A percentile compares a stretch with the other conserved stretches of the same genome.
Conservation (phyloP, 495 filamentous ascomycete species). For the Umbilicaria muhlenbergii region DNA sequence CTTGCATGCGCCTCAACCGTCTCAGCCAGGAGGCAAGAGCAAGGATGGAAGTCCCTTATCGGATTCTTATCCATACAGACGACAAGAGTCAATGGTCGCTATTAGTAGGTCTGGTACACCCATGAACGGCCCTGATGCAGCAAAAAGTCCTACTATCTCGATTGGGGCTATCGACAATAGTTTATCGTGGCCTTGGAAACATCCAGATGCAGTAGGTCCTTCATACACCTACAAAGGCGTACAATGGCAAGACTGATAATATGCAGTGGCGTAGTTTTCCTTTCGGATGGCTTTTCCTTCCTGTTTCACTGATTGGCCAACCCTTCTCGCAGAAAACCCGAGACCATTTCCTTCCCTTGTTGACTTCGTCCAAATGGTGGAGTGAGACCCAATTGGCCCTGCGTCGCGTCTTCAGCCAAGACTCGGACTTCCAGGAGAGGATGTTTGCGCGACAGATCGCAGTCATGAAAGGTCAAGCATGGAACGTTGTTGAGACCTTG, state of each 20-base stretch:
- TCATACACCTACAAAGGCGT: too few relatives aligned
- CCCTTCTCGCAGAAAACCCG: slow-evolving; percentile 88
- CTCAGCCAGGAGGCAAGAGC: too few relatives aligned
- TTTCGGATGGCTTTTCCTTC: slow-evolving; percentile 96
- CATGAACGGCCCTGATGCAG: slow-evolving; percentile 23
- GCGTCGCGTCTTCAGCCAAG: slow-evolving; percentile 70
- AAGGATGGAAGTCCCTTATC: slow-evolving; percentile 1
- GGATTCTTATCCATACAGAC: slow-evolving; percentile 50
- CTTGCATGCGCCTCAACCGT: too few relatives aligned
- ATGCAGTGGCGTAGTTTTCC: slow-evolving; percentile 72
- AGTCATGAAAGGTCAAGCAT: slow-evolving; percentile 97
- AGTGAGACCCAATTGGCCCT: slow-evolving; percentile 79
- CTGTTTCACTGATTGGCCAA: slow-evolving; percentile 88
- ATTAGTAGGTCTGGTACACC: slow-evolving; percentile 45
- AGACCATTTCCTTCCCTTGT: slow-evolving; percentile 81
- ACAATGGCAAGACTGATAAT: slow-evolving; percentile 10
- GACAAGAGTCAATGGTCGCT: slow-evolving; percentile 74
- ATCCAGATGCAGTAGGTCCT: slow-evolving; percentile 69
- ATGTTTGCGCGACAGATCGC: slow-evolving; percentile 97
- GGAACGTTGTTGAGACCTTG: slow-evolving; percentile 96
- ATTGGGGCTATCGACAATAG: slow-evolving; percentile 97
- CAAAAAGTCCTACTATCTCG: slow-evolving; percentile 44
- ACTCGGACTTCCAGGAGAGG: slow-evolving; percentile 90
- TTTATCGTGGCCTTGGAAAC: slow-evolving; percentile 97
- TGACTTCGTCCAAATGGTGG: slow-evolving; percentile 95